Evolutionary conservation across 2,329 filamentous ascomycete genomes (phyloP).

Genomic region (Peltaster fructicola): DNA sequence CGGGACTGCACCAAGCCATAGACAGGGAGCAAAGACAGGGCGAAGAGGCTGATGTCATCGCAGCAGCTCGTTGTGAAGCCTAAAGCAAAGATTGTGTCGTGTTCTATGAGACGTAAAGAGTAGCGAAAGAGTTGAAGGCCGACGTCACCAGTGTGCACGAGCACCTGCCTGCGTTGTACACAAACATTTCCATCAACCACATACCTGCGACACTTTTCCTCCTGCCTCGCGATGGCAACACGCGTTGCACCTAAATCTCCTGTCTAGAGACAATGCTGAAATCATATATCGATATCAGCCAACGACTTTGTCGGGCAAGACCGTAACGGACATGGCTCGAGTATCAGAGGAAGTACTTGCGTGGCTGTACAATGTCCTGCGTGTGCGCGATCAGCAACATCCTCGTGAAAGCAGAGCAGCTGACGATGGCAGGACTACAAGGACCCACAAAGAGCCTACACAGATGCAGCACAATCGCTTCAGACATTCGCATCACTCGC

Average conservation of each 20-base stretch:
- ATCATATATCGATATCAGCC: neutral
- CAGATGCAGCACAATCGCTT: constrained; percentile 71
- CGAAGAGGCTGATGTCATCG: too few relatives aligned
- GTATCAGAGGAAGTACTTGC: constrained; percentile 81
- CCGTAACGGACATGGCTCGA: constrained; percentile 31
- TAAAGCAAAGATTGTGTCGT: neutral
- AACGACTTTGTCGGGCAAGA: neutral
- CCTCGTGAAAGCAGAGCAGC: constrained; percentile 1
- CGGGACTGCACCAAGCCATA: too few relatives aligned
- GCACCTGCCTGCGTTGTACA: neutral
- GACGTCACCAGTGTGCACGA: neutral
- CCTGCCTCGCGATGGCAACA: neutral
- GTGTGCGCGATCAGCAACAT: constrained; percentile 24
- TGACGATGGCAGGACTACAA: constrained; percentile 58
- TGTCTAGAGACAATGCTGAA: neutral
- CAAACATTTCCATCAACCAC: neutral
- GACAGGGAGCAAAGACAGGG: too few relatives aligned
- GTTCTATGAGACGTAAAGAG: constrained; percentile 1
- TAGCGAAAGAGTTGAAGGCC: neutral
- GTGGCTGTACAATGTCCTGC: constrained; percentile 82
- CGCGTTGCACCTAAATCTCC: neutral
- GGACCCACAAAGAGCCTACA: constrained; percentile 83
- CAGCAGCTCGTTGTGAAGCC: too few relatives aligned
- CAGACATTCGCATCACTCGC: constrained; percentile 62
- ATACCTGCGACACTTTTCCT: neutral